Evolutionary conservation across 2,329 filamentous ascomycete species (phyloP), one percentile per base, ranked within the genome.

Genomic region (Aureobasidium lini): DNA sequence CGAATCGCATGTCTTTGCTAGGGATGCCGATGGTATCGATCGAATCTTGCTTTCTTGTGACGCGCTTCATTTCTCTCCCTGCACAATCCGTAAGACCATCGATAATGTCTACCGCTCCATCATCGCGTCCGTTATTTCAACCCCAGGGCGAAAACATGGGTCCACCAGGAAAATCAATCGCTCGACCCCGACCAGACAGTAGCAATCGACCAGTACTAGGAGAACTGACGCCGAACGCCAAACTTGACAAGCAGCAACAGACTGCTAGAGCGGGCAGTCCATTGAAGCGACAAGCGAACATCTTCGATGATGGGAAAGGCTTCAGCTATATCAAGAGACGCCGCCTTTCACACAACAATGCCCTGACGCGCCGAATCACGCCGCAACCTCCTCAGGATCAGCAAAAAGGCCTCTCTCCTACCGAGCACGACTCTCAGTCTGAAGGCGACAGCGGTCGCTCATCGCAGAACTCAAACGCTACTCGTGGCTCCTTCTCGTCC

Each of bases 401-500:
- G 13, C 29, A 53, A 32, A 46, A 57, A 11, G 46, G n/a, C 42
- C 68, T 66, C 46, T 68, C 69, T 13, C 64, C 64, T 15, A 43
- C 60, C 40, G 62, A 65, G 10, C 56, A 52, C 36, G 60, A 60
- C 32, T 52, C 57, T 9, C 37, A 53, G 13, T 42, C 37, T 23
- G 60, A 61, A 11, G 48, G 31, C 15, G 63, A 63, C 29, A 65
- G 64, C 11, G 64, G 66, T 16, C 58, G 62, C 44, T 63, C 61
- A n/a, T 62, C 58, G 6, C 62, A 67, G 32, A 62, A 62, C 18
- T 69, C 66, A 4, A 63, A 64, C 62, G 10, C 71, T 71, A 61
- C 68, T 60, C 70, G 73, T 18, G 67, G 67, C 31, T 77, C 75
- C 15, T 79, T 80, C 65, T 79, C 77, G 15, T 75, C 73, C 10